Percentiles rank a stretch among this genome's conserved stretches.
Evolutionary conservation across 169 alveolate species (phyloP).

Genomic region (Eimeria maxima): DNA sequence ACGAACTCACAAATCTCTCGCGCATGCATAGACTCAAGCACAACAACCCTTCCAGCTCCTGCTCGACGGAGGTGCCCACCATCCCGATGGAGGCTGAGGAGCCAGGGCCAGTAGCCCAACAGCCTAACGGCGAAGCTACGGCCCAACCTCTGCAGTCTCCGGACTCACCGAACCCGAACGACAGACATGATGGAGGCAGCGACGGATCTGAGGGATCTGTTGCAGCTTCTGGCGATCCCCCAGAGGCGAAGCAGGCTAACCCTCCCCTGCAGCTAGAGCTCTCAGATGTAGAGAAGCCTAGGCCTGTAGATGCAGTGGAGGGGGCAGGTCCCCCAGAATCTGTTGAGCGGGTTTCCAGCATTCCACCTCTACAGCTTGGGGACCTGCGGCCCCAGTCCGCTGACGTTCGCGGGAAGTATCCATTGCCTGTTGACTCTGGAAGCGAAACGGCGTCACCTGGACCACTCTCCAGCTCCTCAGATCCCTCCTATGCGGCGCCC

Average conservation of each 20-base stretch:
- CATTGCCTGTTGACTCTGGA: neutral
- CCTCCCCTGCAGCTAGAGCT: neutral
- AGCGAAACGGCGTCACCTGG: neutral
- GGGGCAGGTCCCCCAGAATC: neutral
- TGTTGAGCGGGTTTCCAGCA: neutral
- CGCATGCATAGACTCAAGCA: conserved; percentile 26
- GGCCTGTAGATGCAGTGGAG: neutral
- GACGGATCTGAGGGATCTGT: neutral
- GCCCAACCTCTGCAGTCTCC: neutral
- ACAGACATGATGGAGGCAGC: neutral
- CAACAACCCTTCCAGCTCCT: neutral
- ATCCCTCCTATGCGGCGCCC: neutral
- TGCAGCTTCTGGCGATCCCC: neutral
- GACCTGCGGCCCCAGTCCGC: conserved; percentile 19
- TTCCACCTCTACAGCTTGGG: conserved; percentile 41
- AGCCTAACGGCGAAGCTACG: neutral
- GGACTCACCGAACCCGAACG: neutral
- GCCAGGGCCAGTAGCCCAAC: neutral
- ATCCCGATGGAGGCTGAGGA: neutral
- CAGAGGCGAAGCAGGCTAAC: neutral
- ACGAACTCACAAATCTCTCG: neutral
- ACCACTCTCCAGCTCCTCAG: neutral
- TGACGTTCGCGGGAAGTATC: neutral
- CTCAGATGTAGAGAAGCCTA: neutral
- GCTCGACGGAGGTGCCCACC: conserved; percentile 19